phyloP scores from a whole-genome alignment of 1,284 basidiomycete genomes.

The Sporisorium exsertum region DNA sequence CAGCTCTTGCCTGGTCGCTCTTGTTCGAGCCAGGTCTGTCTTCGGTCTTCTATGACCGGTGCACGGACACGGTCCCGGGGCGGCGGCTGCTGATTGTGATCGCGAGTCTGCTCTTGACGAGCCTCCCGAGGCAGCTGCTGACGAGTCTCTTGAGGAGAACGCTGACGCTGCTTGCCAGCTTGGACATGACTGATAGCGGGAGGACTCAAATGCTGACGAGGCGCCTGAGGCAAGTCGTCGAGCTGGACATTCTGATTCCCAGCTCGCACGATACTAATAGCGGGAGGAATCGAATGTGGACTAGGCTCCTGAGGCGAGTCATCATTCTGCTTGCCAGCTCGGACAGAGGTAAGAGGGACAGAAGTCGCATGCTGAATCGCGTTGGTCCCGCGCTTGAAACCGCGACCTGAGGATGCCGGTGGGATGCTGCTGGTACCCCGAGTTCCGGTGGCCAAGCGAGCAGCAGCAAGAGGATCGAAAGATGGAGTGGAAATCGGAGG shows the following conservation, averaged over 20 bases:
- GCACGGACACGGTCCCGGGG: neutral
- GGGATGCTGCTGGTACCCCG: neutral
- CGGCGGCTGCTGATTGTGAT: neutral
- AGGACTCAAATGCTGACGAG: too few species aligned
- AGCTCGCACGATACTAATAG: too few species aligned
- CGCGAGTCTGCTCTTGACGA: neutral
- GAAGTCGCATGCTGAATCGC: neutral
- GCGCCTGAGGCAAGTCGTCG: too few species aligned
- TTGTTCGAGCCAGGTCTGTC: neutral
- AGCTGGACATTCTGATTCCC: too few species aligned
- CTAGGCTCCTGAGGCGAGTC: neutral
- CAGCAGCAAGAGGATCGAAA: conserved; percentile 9
- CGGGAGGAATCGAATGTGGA: too few species aligned
- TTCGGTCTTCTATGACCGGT: neutral
- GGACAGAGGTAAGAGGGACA: neutral
- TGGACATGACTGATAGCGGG: neutral
- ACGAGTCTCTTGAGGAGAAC: neutral
- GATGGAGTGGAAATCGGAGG: neutral
- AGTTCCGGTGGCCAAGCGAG: conserved; percentile 3
- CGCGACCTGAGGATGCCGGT: neutral
- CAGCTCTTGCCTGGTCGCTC: neutral
- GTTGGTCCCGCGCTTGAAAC: neutral
- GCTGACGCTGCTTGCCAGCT: neutral
- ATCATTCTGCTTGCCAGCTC: neutral
- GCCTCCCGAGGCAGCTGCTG: neutral